Base-by-base conservation (phyloP, 108 stramenopile genomes). In the Cyclotella choctawhatcheeana region DNA sequence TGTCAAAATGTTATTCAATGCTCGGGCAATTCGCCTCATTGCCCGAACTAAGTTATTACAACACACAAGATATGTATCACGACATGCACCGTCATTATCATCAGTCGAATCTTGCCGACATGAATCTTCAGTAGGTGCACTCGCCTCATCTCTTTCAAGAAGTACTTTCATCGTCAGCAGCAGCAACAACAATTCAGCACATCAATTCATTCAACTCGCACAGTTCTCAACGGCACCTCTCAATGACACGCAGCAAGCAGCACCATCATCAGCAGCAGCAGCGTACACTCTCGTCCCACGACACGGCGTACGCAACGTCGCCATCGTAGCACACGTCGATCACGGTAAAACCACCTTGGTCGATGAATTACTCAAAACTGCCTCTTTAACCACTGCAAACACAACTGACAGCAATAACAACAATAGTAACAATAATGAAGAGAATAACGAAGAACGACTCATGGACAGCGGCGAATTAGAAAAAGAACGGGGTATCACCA, bases 271-370 rank as follows among this genome's bases (percentile, higher is more conserved):
- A n/a, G n/a, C n/a, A n/a, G n/a, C n/a, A n/a, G n/a, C n/a, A 40
- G 6, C 37, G 17, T 69, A 69, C 69, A 64, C 68, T 0, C 58
- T 77, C 53, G 53, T 65, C n/a, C 52, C 69, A 50, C 44, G 77
- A 21, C 56, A 65, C 4, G 77, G 77, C 0, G 47, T 78, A 0
- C 83, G 94, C 20, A 96, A 97, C 77, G 92, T 98, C 18, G 93
- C 89, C 59, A 97, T 99, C 53, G 92, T 97, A 16, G 97, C 97
- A 5, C 97, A 97, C 67, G 94, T 99, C 40, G 99, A 99, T 73
- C 99, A 99, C 74, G 99, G 99, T 45, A 98, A 98, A 83, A 97
- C 98, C 1, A 97, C 97, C 0, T 69, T 98, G 63, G 97, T 97
- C 0, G 98, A 98, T 67, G 85, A 93, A 47, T 79, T 98, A 67